Percentiles rank a stretch among this genome's conserved stretches.
These are phyloP conservation scores for Rhizopogon vulgaris DNA, from an alignment of 768 basidiomycete species.

Conservation along the genomic window DNA sequence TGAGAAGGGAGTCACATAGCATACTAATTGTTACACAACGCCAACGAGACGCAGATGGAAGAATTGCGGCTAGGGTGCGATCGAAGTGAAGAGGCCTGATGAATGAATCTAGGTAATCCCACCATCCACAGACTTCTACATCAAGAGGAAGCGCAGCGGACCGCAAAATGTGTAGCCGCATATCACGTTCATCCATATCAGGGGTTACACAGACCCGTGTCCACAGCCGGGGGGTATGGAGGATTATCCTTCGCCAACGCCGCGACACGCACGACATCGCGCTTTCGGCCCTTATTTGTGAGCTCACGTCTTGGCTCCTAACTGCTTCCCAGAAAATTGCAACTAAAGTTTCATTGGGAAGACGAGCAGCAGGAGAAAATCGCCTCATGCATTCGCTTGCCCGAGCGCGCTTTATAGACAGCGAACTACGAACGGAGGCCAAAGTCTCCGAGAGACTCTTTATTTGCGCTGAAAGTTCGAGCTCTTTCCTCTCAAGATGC, in stretches of 20 bases:
- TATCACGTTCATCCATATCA: not conserved
- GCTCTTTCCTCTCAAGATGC: not conserved
- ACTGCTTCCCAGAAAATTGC: slow-evolving; percentile 26
- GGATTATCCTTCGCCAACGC: slow-evolving; percentile 25
- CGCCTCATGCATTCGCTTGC: slow-evolving; percentile 25
- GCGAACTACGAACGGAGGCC: not conserved
- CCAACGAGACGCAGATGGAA: slow-evolving; percentile 22
- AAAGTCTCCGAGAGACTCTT: not conserved
- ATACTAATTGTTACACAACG: slow-evolving; percentile 20
- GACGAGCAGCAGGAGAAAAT: slow-evolving; percentile 21
- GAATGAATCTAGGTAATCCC: slow-evolving; percentile 22
- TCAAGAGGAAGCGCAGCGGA: slow-evolving; percentile 14
- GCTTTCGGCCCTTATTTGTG: slow-evolving; percentile 15
- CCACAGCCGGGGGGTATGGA: slow-evolving; percentile 26
- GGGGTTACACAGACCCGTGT: slow-evolving; percentile 21
- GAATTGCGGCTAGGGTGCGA: slow-evolving; percentile 17
- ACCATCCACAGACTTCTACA: slow-evolving; percentile 22
- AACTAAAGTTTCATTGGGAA: slow-evolving; percentile 26
- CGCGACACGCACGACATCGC: slow-evolving; percentile 25
- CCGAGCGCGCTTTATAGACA: slow-evolving; percentile 15
- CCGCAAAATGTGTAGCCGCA: not conserved
- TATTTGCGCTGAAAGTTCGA: not conserved
- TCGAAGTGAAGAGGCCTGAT: slow-evolving; percentile 19
- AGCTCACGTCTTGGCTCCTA: slow-evolving; percentile 15
- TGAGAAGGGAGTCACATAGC: slow-evolving; percentile 24